Evolutionary conservation across 768 basidiomycete species (phyloP), one percentile per base, ranked within the genome.

Genomic region (Pleurotus sapidus): DNA sequence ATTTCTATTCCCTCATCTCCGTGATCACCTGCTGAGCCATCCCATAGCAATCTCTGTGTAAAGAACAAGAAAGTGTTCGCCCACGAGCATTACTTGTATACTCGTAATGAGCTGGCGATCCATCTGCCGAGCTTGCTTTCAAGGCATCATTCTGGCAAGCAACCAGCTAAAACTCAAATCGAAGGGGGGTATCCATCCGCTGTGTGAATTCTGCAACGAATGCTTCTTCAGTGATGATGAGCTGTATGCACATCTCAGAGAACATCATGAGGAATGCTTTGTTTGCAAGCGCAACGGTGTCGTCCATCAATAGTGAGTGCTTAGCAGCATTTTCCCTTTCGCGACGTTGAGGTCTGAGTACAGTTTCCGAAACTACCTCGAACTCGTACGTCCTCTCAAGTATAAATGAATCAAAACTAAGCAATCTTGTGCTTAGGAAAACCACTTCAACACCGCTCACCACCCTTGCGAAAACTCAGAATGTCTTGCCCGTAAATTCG

Each of bases 191-290:
- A 67, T 84, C 1, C 91, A 94, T 62, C 91, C 92, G 0, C 63
- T 90, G 1, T 95, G 93, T 69, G 84, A 84, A 64, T 98, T 98
- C 69, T 97, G 95, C 64, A 84, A 83, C n/a, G 89, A 93, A 63
- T 95, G 91, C 64, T 95, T 90, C 79, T 97, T 95, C 68, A 76
- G 88, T n/a, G 88, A 89, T 55, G 96, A 98, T 65, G 95, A 95
- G 64, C 74, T 98, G n/a, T 97, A 87, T 68, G 76, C 86, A 20
- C 97, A 99, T 70, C 92, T 98, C 88, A 84, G 95, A 51, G 88
- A 95, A 66, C 78, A 77, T 49, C 96, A 99, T 72, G 96, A 99
- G 70, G 95, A 98, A 65, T 98, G 96, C 68, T 97, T 97, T 63
- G 70, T 99, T 12, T 99, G 97, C 71, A 93, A 93, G 67, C 81